Evolutionary conservation across 495 filamentous ascomycete species (phyloP).

Genomic region (Sphaerosporella brunnea): DNA sequence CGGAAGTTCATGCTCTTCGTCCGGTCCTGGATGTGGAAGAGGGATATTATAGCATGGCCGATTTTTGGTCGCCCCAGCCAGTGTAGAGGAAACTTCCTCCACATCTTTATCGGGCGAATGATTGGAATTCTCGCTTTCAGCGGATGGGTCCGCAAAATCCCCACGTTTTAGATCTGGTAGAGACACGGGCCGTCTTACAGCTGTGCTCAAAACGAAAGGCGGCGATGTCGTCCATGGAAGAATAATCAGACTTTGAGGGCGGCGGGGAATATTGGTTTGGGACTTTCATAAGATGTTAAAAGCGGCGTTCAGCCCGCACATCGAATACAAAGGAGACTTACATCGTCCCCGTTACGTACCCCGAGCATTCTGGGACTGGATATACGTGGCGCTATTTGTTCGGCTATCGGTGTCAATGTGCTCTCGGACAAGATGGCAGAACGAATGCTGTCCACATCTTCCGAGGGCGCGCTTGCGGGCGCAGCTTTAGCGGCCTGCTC

Average conservation of each 20-base stretch:
- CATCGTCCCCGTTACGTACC: neutral
- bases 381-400: neutral
- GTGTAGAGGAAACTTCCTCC: too few species aligned
- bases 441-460: neutral
- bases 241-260: constrained; percentile 47
- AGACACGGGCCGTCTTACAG: constrained; percentile 12
- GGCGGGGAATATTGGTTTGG: constrained; percentile 35
- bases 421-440: neutral
- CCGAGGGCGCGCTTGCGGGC: neutral
- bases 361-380: neutral
- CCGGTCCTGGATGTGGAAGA: neutral
- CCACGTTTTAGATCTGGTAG: constrained; percentile 19
- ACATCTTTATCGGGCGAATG: neutral
- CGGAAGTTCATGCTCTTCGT: neutral
- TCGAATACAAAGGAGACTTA: too few species aligned
- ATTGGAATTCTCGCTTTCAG: constrained; percentile 3
- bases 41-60: neutral
- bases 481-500: neutral
- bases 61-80: neutral
- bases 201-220: constrained; percentile 13
- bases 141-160: constrained; percentile 20
- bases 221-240: constrained; percentile 27
- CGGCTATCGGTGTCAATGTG: neutral
- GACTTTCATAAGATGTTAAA: too few species aligned
- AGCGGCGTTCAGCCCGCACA: too few species aligned